Conservation (phyloP, 2,329 filamentous ascomycete genomes). For the Aspergillus clavatus region DNA sequence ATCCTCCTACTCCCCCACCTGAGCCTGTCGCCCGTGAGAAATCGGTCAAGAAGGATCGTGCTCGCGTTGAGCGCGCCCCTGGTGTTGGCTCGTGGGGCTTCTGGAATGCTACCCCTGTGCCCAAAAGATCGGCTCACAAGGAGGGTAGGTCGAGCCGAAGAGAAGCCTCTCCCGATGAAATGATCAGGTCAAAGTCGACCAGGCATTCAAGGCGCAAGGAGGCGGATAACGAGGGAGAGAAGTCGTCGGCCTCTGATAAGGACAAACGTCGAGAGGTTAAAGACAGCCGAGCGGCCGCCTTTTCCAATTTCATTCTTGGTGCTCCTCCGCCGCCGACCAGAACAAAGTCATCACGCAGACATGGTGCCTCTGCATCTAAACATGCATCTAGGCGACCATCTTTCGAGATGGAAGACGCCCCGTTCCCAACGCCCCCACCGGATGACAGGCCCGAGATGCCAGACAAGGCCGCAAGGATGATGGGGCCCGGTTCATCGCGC, state of each 20-base stretch:
- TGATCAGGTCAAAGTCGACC: constrained; percentile 55
- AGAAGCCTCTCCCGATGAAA: constrained; percentile 39
- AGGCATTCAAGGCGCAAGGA: constrained; percentile 57
- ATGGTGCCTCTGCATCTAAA: constrained; percentile 53
- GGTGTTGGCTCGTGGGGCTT: constrained; percentile 67
- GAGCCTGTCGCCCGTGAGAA: constrained; percentile 53
- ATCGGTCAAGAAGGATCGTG: constrained; percentile 66
- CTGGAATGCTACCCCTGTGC: constrained; percentile 57
- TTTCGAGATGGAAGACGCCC: constrained; percentile 57
- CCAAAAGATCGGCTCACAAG: constrained; percentile 48
- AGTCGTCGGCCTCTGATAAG: constrained; percentile 72
- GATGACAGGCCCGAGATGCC: constrained; percentile 63
- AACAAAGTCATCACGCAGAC: constrained; percentile 63
- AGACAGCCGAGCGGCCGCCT: constrained; percentile 54
- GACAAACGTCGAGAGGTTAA: too few species aligned
- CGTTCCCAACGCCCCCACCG: constrained; percentile 66
- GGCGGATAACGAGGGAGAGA: constrained; percentile 53
- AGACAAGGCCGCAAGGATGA: constrained; percentile 72
- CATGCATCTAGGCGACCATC: constrained; percentile 61
- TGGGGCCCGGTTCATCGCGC: constrained; percentile 55
- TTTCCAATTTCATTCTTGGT: constrained; percentile 62
- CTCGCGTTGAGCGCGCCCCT: constrained; percentile 68
- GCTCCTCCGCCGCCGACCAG: constrained; percentile 53
- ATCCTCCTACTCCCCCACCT: constrained; percentile 48
- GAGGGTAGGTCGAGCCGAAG: constrained; percentile 38